Conservation (phyloP, 768 basidiomycete genomes). For the Melanogaster broomeanus region DNA sequence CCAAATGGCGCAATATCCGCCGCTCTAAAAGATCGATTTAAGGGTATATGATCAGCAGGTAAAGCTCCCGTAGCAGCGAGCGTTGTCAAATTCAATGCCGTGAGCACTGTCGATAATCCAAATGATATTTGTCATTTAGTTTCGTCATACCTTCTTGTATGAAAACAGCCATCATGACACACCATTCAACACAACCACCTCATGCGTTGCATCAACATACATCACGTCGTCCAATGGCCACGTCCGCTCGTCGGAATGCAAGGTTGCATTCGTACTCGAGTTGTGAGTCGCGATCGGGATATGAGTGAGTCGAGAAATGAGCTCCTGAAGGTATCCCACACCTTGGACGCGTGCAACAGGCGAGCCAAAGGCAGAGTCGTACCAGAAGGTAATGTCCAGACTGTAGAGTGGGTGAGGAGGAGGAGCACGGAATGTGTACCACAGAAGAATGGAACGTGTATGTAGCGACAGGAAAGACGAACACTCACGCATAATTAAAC, state of each 20-base stretch:
- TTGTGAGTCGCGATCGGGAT: constrained; percentile 70
- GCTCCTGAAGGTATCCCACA: constrained; percentile 80
- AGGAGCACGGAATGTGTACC: background rate
- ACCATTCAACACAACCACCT: constrained; percentile 90
- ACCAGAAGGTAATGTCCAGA: constrained; percentile 36
- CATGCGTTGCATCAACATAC: constrained; percentile 90
- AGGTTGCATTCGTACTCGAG: constrained; percentile 82
- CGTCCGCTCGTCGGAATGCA: constrained; percentile 65
- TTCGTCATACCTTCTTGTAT: background rate
- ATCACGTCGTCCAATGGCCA: constrained; percentile 73
- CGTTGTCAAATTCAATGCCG: constrained; percentile 80
- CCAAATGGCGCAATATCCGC: constrained; percentile 85
- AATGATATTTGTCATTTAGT: background rate
- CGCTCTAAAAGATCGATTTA: constrained; percentile 65
- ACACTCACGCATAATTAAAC: constrained; percentile 77
- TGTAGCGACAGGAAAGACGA: too few relatives aligned
- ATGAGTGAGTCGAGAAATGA: constrained; percentile 79
- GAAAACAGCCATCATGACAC: constrained; percentile 22
- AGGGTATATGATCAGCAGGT: constrained; percentile 70
- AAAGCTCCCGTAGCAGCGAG: constrained; percentile 75
- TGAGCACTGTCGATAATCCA: constrained; percentile 54
- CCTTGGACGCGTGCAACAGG: constrained; percentile 78
- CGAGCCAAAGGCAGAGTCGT: constrained; percentile 78
- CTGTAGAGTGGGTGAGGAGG: constrained; percentile 5
- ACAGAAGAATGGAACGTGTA: too few relatives aligned